Evolutionary conservation across 2,329 filamentous ascomycete species (phyloP).

Genomic region (Plenodomus lindquistii): DNA sequence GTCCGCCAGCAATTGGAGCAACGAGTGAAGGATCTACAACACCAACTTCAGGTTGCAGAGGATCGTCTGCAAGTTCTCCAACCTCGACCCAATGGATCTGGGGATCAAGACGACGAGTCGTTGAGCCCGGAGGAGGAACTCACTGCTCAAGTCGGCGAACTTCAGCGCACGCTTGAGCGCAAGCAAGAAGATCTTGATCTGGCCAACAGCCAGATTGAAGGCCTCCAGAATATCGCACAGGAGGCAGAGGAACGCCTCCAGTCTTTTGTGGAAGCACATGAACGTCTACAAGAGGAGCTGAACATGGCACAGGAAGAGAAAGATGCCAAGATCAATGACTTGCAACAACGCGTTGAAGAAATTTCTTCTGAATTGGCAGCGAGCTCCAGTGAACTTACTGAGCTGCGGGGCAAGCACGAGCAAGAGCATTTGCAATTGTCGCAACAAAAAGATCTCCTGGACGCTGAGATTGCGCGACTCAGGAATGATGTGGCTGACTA

Average conservation of each 20-base stretch:
- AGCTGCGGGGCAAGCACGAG: conserved; percentile 77
- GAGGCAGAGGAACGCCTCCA: conserved; percentile 84
- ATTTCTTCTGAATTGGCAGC: conserved; percentile 79
- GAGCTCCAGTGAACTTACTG: conserved; percentile 80
- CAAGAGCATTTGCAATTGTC: conserved; percentile 72
- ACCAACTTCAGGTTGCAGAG: conserved; percentile 86
- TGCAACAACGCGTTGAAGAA: conserved; percentile 82
- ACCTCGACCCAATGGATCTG: conserved; percentile 61
- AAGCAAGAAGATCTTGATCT: conserved; percentile 79
- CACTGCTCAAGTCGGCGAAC: conserved; percentile 78
- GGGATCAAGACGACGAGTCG: conserved; percentile 57
- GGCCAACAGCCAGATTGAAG: conserved; percentile 78
- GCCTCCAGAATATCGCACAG: conserved; percentile 87
- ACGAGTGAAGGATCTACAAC: conserved; percentile 83
- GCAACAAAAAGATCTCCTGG: conserved; percentile 79
- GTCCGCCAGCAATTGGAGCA: conserved; percentile 86
- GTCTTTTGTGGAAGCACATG: conserved; percentile 76
- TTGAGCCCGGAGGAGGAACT: conserved; percentile 76
- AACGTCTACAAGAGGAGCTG: conserved; percentile 73
- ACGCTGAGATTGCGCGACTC: conserved; percentile 77
- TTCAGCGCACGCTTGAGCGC: conserved; percentile 85
- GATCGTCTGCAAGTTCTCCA: conserved; percentile 83
- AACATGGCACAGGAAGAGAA: conserved; percentile 76
- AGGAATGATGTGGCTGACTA: conserved; percentile 84
- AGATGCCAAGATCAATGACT: conserved; percentile 75